Evolutionary conservation across 2,329 filamentous ascomycete genomes (phyloP).

Genomic region (Microsporum audouinii): DNA sequence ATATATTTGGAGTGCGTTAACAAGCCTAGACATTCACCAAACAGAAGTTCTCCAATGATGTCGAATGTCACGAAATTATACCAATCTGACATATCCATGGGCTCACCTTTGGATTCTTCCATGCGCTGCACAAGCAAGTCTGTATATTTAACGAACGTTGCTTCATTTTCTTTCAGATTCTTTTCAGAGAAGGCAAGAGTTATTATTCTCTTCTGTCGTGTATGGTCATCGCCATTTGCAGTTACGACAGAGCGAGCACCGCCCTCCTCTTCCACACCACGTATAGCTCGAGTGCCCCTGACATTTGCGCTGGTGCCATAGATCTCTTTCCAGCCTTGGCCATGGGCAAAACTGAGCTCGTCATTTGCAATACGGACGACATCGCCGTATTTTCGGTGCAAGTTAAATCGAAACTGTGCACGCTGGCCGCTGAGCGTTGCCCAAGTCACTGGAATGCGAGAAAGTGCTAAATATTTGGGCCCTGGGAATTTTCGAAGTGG

Average conservation of each 20-base stretch:
- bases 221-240: constrained; percentile 18
- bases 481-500: constrained; percentile 19
- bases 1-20: constrained; percentile 14
- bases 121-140: constrained; percentile 16
- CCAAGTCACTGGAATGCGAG: constrained; percentile 8
- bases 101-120: neutral
- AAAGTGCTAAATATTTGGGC: constrained; percentile 14
- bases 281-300: constrained; percentile 3
- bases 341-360: constrained; percentile 18
- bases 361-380: constrained; percentile 23
- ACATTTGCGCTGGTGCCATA: constrained; percentile 13
- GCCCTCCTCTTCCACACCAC: constrained; percentile 7
- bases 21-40: constrained; percentile 17
- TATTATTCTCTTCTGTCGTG: constrained; percentile 23
- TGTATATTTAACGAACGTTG: constrained; percentile 20
- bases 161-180: constrained; percentile 30
- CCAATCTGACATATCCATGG: constrained; percentile 15
- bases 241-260: constrained; percentile 13
- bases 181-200: constrained; percentile 35
- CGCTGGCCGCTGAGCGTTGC: constrained; percentile 6
- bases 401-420: constrained; percentile 9
- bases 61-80: constrained; percentile 20
- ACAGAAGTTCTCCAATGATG: constrained; percentile 18
- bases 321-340: constrained; percentile 23
- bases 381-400: constrained; percentile 22